phyloP scores from a whole-genome alignment of 371 early-diverging fungal genomes.

The Batkoa obscura region DNA sequence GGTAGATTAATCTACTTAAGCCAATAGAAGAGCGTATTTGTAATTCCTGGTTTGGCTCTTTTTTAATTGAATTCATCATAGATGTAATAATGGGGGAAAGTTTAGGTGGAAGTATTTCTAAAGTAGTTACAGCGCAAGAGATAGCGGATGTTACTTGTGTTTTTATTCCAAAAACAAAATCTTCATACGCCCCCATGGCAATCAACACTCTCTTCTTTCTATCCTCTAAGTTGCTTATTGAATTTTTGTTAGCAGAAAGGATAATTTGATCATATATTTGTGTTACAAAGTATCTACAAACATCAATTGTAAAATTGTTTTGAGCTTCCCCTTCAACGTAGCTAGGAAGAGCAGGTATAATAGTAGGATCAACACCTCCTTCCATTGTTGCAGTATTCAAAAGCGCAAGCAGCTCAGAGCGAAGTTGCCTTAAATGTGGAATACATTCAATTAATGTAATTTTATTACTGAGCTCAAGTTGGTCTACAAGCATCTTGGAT shows the following conservation, averaged over 20 bases:
- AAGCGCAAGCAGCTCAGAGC: slow-evolving; percentile 48
- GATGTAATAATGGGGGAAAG: slow-evolving; percentile 69
- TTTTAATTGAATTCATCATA: slow-evolving; percentile 74
- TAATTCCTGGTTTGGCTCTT: slow-evolving; percentile 48
- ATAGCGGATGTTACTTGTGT: slow-evolving; percentile 51
- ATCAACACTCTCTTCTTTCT: slow-evolving; percentile 40
- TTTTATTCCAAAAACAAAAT: slow-evolving; percentile 17
- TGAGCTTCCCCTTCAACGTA: slow-evolving; percentile 26
- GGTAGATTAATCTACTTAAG: slow-evolving; percentile 25
- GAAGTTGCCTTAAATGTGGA: slow-evolving; percentile 43
- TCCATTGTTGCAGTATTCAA: slow-evolving; percentile 33
- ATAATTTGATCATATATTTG: slow-evolving; percentile 25
- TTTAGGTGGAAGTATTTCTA: slow-evolving; percentile 61
- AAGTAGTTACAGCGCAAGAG: slow-evolving; percentile 61
- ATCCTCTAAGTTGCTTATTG: slow-evolving; percentile 22
- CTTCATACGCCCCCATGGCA: slow-evolving; percentile 40
- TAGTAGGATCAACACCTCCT: slow-evolving; percentile 22
- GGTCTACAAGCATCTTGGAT: slow-evolving; percentile 23
- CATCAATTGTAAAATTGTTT: slow-evolving; percentile 38
- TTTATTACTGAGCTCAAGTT: slow-evolving; percentile 6
- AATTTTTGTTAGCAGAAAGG: slow-evolving; percentile 14
- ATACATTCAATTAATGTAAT: slow-evolving; percentile 35
- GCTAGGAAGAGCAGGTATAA: slow-evolving; percentile 35
- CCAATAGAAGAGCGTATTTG: slow-evolving; percentile 40
- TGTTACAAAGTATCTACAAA: slow-evolving; percentile 28